These are phyloP conservation scores for Cladosporium sp. DNA, from an alignment of 2,329 filamentous ascomycete genomes.

Conservation along the genomic window DNA sequence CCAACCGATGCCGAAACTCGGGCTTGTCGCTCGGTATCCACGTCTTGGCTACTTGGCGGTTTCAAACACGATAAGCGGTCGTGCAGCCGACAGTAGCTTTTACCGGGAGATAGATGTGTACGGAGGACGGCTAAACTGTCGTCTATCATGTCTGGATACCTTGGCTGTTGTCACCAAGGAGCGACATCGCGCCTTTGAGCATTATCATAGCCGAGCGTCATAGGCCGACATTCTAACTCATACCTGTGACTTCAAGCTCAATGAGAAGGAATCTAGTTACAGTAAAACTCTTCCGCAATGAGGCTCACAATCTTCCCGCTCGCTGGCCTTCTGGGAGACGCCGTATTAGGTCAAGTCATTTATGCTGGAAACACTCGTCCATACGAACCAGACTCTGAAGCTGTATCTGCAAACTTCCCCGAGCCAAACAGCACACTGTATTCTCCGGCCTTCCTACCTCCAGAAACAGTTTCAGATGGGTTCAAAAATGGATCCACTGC, in stretches of 20 bases:
- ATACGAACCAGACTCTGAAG: neutral
- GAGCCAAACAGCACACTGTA: constrained; percentile 29
- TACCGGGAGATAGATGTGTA: too few species aligned
- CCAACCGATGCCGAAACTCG: too few species aligned
- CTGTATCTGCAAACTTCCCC: constrained; percentile 32
- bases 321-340: neutral
- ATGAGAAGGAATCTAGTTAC: too few species aligned
- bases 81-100: too few species aligned
- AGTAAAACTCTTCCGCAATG: neutral
- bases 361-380: constrained; percentile 2
- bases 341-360: neutral
- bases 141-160: neutral
- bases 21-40: too few species aligned
- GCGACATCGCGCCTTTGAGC: neutral
- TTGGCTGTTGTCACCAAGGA: neutral
- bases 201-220: too few species aligned
- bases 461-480: constrained; percentile 26
- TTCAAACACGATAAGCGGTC: too few species aligned
- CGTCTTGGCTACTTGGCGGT: too few species aligned
- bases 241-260: too few species aligned
- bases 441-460: constrained; percentile 30
- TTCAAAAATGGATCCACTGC: constrained; percentile 31
- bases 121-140: too few species aligned
- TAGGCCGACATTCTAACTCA: too few species aligned
- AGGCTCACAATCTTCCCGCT: neutral